A percentile compares a stretch with the other conserved stretches of the same genome.
Evolutionary conservation across 441 rosid genomes (phyloP).

Genomic region (Rhodomyrtus psidioides): DNA sequence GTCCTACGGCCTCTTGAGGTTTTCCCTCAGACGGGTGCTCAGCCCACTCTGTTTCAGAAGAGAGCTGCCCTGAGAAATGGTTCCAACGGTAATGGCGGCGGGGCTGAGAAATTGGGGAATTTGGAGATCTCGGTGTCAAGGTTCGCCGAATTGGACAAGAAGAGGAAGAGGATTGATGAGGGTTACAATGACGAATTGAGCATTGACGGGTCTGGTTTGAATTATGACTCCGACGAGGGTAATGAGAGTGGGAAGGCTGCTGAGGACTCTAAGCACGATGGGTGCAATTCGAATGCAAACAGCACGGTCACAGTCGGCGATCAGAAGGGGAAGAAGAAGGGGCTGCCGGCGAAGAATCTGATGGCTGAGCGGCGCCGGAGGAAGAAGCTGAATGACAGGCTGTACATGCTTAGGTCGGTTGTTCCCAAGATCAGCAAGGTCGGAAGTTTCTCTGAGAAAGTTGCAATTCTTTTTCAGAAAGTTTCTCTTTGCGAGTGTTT

Average conservation of each 20-base stretch:
- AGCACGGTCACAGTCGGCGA: conserved; percentile 23
- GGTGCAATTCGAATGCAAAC: conserved; percentile 17
- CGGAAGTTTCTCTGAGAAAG: not conserved
- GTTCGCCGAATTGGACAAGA: conserved; percentile 9
- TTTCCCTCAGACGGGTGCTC: conserved; percentile 41
- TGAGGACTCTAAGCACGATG: conserved; percentile 31
- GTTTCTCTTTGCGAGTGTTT: not conserved
- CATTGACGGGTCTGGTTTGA: conserved; percentile 42
- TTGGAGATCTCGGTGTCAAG: conserved; percentile 34
- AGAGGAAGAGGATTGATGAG: conserved; percentile 28
- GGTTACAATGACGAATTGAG: conserved; percentile 39
- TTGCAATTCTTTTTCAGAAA: not conserved
- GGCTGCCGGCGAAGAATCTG: conserved; percentile 70
- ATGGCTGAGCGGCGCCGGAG: conserved; percentile 78
- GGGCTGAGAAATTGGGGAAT: conserved; percentile 30
- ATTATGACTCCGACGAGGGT: conserved; percentile 57
- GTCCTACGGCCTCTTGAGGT: conserved; percentile 43
- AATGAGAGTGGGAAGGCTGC: conserved; percentile 24
- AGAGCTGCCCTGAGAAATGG: conserved; percentile 56
- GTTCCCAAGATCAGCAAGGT: conserved; percentile 79
- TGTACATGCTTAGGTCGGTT: conserved; percentile 73
- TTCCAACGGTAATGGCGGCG: conserved; percentile 3
- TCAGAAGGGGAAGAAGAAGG: conserved; percentile 61
- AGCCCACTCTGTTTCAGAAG: conserved; percentile 67
- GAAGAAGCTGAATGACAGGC: conserved; percentile 77